Evolutionary conservation across 2,329 filamentous ascomycete species (phyloP).

Genomic region (Elsinoe ampelina): DNA sequence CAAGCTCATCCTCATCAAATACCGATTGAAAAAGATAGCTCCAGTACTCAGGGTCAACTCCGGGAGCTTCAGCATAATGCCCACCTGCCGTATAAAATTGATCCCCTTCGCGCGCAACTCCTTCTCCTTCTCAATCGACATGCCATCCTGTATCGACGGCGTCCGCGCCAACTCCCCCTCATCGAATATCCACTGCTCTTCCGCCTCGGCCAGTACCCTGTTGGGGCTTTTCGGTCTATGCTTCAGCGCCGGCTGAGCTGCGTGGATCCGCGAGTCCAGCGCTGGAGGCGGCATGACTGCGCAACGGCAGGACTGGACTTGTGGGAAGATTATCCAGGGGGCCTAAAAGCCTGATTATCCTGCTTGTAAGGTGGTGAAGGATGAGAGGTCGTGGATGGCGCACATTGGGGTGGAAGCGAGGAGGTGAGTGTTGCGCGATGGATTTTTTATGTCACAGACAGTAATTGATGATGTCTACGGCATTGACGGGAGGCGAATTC

Average conservation of each 20-base stretch:
- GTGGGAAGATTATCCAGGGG: not conserved
- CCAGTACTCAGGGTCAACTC: slow-evolving; percentile 89
- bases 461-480: slow-evolving; percentile 8
- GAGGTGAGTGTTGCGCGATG: not conserved
- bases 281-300: slow-evolving; percentile 14
- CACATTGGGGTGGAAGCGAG: not conserved
- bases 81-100: slow-evolving; percentile 92
- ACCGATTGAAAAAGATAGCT: slow-evolving; percentile 88
- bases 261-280: slow-evolving; percentile 9
- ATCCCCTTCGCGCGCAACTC: slow-evolving; percentile 79
- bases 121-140: slow-evolving; percentile 67
- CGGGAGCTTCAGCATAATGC: slow-evolving; percentile 82
- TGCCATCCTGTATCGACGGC: slow-evolving; percentile 75
- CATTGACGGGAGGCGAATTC: not conserved
- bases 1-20: slow-evolving; percentile 85
- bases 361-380: not conserved
- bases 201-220: slow-evolving; percentile 44
- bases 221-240: slow-evolving; percentile 29
- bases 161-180: slow-evolving; percentile 72
- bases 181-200: slow-evolving; percentile 82
- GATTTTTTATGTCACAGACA: not conserved
- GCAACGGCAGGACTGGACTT: not conserved
- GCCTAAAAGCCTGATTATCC: slow-evolving; percentile 11
- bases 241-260: slow-evolving; percentile 31
- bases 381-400: slow-evolving; percentile 1